phyloP scores from a whole-genome alignment of 345 rosid genomes.

The Draba incana region DNA sequence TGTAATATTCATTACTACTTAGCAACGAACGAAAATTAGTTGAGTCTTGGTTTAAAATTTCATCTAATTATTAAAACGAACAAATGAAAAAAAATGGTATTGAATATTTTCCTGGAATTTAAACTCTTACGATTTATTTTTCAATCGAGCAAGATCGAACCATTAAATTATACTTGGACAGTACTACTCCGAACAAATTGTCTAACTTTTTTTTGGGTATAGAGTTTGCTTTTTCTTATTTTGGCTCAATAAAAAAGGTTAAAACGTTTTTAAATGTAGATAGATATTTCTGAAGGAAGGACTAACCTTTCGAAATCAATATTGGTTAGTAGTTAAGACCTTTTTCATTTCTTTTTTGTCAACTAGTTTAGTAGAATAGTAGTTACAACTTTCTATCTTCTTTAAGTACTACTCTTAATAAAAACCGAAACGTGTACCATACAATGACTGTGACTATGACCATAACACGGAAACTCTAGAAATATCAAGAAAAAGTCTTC shows the following conservation, averaged over 20 bases:
- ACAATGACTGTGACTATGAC: conserved; percentile 33
- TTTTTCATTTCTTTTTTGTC: conserved; percentile 9
- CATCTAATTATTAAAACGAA: too few relatives aligned
- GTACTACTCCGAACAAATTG: too few relatives aligned
- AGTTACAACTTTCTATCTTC: conserved; percentile 24
- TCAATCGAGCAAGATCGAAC: neutral
- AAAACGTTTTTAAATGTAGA: neutral
- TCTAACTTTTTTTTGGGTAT: too few relatives aligned
- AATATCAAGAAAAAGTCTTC: conserved; percentile 22
- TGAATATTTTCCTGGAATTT: neutral
- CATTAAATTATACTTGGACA: neutral
- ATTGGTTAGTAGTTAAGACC: conserved; percentile 29
- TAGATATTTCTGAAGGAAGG: conserved; percentile 1
- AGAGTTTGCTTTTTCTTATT: too few relatives aligned
- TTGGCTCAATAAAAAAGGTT: neutral
- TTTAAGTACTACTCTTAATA: neutral
- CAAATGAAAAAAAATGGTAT: too few relatives aligned
- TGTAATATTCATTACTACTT: too few relatives aligned
- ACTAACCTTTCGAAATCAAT: conserved; percentile 3
- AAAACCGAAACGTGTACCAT: conserved; percentile 34
- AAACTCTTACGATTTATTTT: neutral
- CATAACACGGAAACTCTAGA: conserved; percentile 28
- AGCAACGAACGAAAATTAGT: too few relatives aligned
- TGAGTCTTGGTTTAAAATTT: too few relatives aligned
- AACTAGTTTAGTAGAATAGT: conserved; percentile 27